Evolutionary conservation across 371 early-diverging fungal species (phyloP).

Genomic region (Capniomyces stellatus): DNA sequence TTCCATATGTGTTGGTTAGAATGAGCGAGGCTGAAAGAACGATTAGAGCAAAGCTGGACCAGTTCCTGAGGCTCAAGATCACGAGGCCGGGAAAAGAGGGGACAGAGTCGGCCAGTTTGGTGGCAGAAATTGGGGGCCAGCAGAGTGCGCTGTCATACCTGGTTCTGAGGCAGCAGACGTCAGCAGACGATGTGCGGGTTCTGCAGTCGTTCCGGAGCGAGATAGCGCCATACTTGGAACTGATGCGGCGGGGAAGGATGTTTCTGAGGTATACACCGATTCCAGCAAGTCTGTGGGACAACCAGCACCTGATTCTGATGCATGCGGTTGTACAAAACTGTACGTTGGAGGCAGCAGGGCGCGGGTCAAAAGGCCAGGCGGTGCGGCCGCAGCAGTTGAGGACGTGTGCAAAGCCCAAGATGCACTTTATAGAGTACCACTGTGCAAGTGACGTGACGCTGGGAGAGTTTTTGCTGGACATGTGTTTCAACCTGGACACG

Average conservation of each 20-base stretch:
- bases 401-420: conserved; percentile 47
- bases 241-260: conserved; percentile 16
- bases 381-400: not conserved
- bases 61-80: conserved; percentile 12
- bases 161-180: conserved; percentile 19
- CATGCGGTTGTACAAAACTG: conserved; percentile 14
- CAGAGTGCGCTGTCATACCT: conserved; percentile 11
- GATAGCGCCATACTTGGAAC: conserved; percentile 16
- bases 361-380: no score
- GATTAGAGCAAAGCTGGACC: conserved; percentile 10
- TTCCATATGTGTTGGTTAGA: conserved; percentile 56
- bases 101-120: not conserved
- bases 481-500: conserved; percentile 43
- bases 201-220: conserved; percentile 26
- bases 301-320: conserved; percentile 20
- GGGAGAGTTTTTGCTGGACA: conserved; percentile 68
- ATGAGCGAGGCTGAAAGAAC: conserved; percentile 40
- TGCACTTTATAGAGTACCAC: conserved; percentile 64
- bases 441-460: conserved; percentile 58
- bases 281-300: conserved; percentile 22
- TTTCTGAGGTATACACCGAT: conserved; percentile 21
- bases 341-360: no score
- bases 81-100: not conserved
- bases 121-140: conserved; percentile 8
- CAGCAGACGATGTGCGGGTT: conserved; percentile 15